A percentile compares a stretch with the other conserved stretches of the same genome.
Evolutionary conservation across 2,329 filamentous ascomycete genomes (phyloP).

Genomic region (Blastomyces emzantsi): DNA sequence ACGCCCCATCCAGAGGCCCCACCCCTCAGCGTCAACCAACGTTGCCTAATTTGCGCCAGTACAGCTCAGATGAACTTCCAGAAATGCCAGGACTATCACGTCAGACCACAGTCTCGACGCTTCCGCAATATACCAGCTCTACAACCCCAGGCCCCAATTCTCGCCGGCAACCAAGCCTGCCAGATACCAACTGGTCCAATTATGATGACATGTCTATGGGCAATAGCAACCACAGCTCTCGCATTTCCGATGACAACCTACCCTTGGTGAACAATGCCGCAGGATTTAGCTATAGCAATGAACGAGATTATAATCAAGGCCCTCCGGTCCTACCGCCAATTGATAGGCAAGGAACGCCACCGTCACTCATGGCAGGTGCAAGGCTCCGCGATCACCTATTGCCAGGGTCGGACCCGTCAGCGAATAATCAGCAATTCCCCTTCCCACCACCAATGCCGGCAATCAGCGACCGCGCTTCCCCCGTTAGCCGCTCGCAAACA

Average conservation of each 20-base stretch:
- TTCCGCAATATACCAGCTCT: constrained; percentile 49
- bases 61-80: constrained; percentile 22
- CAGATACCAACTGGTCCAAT: constrained; percentile 34
- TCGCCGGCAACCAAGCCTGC: constrained; percentile 30
- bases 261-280: constrained; percentile 30
- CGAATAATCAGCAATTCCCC: constrained; percentile 21
- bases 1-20: constrained; percentile 45
- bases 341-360: constrained; percentile 49
- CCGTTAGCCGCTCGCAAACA: constrained; percentile 13
- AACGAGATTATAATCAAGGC: constrained; percentile 26
- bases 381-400: not conserved
- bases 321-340: constrained; percentile 11
- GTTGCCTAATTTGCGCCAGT: constrained; percentile 48
- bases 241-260: constrained; percentile 47
- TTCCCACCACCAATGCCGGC: constrained; percentile 14
- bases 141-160: constrained; percentile 39
- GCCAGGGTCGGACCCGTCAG: constrained; percentile 16
- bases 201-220: constrained; percentile 29
- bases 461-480: constrained; percentile 13
- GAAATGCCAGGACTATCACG: constrained; percentile 51
- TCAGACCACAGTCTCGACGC: constrained; percentile 52
- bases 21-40: constrained; percentile 41
- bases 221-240: constrained; percentile 39
- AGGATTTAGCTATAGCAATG: constrained; percentile 14
- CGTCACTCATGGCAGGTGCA: constrained; percentile 24